Evolutionary conservation across 169 alveolate genomes (phyloP), one percentile per base, ranked within the genome.

Genomic region (Eimeria necatrix): DNA sequence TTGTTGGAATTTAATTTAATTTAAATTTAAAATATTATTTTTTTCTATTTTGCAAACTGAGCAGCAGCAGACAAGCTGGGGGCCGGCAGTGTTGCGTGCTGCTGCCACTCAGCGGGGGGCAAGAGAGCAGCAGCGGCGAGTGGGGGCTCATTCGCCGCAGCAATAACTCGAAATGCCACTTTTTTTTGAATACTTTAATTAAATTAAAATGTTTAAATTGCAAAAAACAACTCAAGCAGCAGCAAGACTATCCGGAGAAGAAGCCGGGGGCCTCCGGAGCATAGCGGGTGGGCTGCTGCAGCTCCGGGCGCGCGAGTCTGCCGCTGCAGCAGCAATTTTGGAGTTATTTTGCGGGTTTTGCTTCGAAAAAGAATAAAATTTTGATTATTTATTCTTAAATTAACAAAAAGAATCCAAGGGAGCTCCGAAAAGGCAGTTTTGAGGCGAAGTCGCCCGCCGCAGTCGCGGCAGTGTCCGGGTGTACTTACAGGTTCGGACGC

Each of bases 271-370:
- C 26, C 84, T 26, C 32, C 24, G 32, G 9, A 73, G 61, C 61
- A 6, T 52, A 73, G 84, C 59, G 9, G 84, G 84, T 73, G 84
- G 84, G 84, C 84, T 52, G 84, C 24, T 26, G 46, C 51, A 26
- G 51, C 41, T 32, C 59, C 46, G 59, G 26, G 84, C 59, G 84
- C 84, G 84, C 59, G 59, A 24, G 84, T 18, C 84, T 0, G 24
- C 14, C 16, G 53, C 53, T 24, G n/a, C 18, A 73, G 56, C 59
- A 16, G 84, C 84, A 73, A 41, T 1, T 41, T 7, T 5, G 24
- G 20, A 6, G 26, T 22, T 41, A n/a, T 41, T 4, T 73, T 14
- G 4, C 26, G 16, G 14, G 10, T 32, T 9, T 14, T 32, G 84
- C 26, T 32, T 73, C 16, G 18, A 14, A 2, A 16, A 73, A 12